phyloP scores from a whole-genome alignment of 768 basidiomycete species.

The Termitomyces sp. region DNA sequence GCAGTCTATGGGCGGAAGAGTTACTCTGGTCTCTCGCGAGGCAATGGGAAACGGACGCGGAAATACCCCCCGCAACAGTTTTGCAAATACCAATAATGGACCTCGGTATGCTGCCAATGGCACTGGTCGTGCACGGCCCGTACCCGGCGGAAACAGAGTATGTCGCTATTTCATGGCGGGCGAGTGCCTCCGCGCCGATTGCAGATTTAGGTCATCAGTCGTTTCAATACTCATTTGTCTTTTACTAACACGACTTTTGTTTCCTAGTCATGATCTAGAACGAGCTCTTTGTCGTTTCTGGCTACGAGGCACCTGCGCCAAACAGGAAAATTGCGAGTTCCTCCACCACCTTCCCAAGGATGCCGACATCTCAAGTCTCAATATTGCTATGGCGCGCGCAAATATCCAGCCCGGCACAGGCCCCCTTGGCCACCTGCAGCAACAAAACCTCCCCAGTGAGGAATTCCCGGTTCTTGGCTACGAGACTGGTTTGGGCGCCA shows the following conservation, averaged over 20 bases:
- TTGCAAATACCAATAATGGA: constrained; percentile 24
- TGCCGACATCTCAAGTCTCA: constrained; percentile 69
- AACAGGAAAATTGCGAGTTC: constrained; percentile 95
- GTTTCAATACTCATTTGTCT: background rate
- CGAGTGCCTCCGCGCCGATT: constrained; percentile 93
- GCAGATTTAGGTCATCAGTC: constrained; percentile 88
- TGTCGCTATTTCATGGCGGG: constrained; percentile 97
- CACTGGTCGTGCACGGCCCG: constrained; percentile 32
- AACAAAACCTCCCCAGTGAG: constrained; percentile 36
- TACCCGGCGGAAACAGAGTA: constrained; percentile 66
- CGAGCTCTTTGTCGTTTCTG: constrained; percentile 95
- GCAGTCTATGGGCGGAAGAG: constrained; percentile 61
- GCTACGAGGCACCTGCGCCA: constrained; percentile 95
- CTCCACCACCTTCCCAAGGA: constrained; percentile 87
- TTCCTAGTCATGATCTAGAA: constrained; percentile 85
- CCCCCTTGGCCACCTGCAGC: constrained; percentile 30
- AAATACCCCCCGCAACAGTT: constrained; percentile 24
- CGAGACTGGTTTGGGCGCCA: constrained; percentile 28
- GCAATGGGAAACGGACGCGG: constrained; percentile 36
- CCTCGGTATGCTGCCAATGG: constrained; percentile 48
- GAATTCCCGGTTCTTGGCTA: constrained; percentile 72
- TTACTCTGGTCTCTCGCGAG: constrained; percentile 62
- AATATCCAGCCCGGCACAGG: constrained; percentile 48
- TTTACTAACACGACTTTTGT: constrained; percentile 5
- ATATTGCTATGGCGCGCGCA: constrained; percentile 60